Conservation (phyloP, 495 filamentous ascomycete genomes). For the Penicillium cataractarum region DNA sequence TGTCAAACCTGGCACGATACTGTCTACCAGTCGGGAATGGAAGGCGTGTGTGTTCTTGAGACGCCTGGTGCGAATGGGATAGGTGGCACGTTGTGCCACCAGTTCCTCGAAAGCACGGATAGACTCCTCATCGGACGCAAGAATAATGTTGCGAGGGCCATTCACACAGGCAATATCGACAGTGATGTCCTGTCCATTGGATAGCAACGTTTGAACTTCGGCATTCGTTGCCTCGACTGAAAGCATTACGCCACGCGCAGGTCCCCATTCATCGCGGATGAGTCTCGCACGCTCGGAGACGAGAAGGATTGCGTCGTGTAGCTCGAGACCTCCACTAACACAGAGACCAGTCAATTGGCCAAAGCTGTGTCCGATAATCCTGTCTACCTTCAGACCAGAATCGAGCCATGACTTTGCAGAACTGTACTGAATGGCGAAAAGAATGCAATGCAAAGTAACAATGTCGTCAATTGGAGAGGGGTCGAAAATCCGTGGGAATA, state of each 20-base stretch:
- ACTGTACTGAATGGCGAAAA: background rate
- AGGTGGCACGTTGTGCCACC: background rate
- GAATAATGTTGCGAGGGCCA: background rate
- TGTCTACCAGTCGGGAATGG: background rate
- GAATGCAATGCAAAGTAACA: background rate
- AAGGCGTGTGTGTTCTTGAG: background rate
- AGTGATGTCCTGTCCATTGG: background rate
- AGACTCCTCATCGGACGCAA: background rate
- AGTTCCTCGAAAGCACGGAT: background rate
- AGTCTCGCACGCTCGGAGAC: background rate
- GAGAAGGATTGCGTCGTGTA: background rate
- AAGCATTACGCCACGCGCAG: background rate
- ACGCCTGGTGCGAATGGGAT: background rate
- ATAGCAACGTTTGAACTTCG: background rate
- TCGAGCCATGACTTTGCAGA: background rate
- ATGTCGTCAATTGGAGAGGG: background rate
- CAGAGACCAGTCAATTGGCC: background rate
- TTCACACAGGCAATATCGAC: background rate
- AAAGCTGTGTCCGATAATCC: background rate
- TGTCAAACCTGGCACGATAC: background rate
- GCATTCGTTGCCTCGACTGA: background rate
- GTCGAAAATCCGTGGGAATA: background rate
- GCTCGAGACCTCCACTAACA: background rate
- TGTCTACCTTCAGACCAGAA: background rate
- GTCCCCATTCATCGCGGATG: background rate